Evolutionary conservation across 768 basidiomycete species (phyloP), one percentile per base, ranked within the genome.

Genomic region (Agrocybe praecox): DNA sequence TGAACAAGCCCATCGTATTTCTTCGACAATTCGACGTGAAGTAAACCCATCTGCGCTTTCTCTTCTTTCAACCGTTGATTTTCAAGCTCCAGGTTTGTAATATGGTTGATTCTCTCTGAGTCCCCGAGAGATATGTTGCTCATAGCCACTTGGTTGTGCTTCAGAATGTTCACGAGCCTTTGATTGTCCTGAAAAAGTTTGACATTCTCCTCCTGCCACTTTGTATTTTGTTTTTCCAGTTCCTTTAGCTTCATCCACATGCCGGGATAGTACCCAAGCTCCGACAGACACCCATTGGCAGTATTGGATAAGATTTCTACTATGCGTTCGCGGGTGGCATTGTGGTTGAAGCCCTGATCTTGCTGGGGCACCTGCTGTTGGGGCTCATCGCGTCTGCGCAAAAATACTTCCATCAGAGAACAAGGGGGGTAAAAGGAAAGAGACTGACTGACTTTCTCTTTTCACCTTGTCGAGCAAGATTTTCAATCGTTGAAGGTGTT

Each of bases 191-290:
- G 70, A 55, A 67, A 75, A 23, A 76, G 68, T 57, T 73, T 76
- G 24, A 72, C 62, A 53, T 73, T 78, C 59, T 80, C 76, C 18
- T 53, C 48, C 51, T 72, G 69, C 69, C 71, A 76, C 23, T 64
- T 55, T 10, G 53, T 52, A 49, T 72, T 72, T 48, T 65, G 65
- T 7, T 60, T 57, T 49, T 78, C 72, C 29, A 76, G 56, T 12
- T 73, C 66, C 26, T 69, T 69, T 29, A 83, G 48, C 32, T 67
- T 76, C 46, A 70, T 72, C 4, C 72, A 52, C 56, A 82, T 72
- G 6, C 74, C 71, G 18, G 80, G 76, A 59, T 71, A 72, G 64
- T 81, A 81, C 12, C 80, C 81, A 22, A 80, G 72, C 58, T 82
- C 82, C 4, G 71, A 62, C 21, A 80, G 70, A 60, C 76, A 82